phyloP scores from a whole-genome alignment of 225 moss, liverwort and hornwort genomes.

The Physcomitrium patens region DNA sequence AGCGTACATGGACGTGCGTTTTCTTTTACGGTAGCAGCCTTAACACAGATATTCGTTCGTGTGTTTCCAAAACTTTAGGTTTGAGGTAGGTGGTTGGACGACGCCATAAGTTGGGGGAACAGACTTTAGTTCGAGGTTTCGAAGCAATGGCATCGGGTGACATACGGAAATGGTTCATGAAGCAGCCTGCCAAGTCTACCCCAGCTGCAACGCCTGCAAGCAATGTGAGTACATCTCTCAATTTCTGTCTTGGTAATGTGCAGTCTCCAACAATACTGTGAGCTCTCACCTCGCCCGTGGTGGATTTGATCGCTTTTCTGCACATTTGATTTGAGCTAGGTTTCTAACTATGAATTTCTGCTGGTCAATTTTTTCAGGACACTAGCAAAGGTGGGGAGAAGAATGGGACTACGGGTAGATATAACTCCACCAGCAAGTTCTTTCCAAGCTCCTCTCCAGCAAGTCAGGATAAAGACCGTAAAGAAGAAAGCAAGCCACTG shows the following conservation, averaged over 20 bases:
- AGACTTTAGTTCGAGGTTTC: not conserved
- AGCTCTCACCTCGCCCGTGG: too few relatives aligned
- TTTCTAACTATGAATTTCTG: too few relatives aligned
- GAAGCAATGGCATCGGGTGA: constrained; percentile 82
- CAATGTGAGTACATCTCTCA: constrained; percentile 1
- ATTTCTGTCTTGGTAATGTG: too few relatives aligned
- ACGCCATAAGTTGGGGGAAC: too few relatives aligned
- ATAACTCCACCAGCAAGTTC: constrained; percentile 49
- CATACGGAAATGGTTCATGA: constrained; percentile 94
- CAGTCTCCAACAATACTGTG: too few relatives aligned
- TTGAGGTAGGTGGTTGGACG: too few relatives aligned
- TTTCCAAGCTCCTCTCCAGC: constrained; percentile 44
- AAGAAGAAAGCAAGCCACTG: constrained; percentile 35
- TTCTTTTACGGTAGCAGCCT: too few relatives aligned
- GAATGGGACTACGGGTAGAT: constrained; percentile 30
- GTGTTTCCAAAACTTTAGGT: too few relatives aligned
- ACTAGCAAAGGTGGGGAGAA: constrained; percentile 41
- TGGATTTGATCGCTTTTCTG: too few relatives aligned
- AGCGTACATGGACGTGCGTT: too few relatives aligned
- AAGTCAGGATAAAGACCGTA: constrained; percentile 8
- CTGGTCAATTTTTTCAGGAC: constrained; percentile 35
- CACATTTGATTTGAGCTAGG: too few relatives aligned
- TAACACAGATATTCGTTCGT: too few relatives aligned
- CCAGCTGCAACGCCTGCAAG: constrained; percentile 53
- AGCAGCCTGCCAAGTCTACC: constrained; percentile 60